Evolutionary conservation across 2,329 filamentous ascomycete species (phyloP).

Genomic region (Celoporthe dispersa): DNA sequence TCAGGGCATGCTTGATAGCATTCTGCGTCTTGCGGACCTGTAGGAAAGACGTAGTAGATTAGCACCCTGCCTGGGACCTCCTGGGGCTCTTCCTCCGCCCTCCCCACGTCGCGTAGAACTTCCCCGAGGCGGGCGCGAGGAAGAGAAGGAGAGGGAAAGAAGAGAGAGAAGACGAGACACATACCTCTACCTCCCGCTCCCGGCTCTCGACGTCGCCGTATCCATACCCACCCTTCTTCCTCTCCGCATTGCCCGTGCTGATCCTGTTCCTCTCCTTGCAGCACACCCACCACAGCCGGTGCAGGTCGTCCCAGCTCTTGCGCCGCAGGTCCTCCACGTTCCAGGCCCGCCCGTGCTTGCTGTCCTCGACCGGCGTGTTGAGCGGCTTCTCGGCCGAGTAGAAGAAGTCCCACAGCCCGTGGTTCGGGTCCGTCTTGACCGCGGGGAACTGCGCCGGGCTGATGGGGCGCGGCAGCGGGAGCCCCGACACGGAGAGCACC

Average conservation of each 20-base stretch:
- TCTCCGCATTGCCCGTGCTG: constrained; percentile 75
- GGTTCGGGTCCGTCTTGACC: constrained; percentile 68
- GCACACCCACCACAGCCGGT: constrained; percentile 93
- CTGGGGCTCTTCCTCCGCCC: not conserved
- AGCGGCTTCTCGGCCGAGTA: constrained; percentile 70
- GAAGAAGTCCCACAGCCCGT: constrained; percentile 95
- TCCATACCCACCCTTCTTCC: constrained; percentile 67
- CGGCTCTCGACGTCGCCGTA: constrained; percentile 74
- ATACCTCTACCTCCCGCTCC: constrained; percentile 68
- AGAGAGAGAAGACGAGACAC: constrained; percentile 37
- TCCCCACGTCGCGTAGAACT: not conserved
- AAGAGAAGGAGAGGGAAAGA: not conserved
- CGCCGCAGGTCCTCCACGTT: constrained; percentile 80
- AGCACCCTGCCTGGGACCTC: not conserved
- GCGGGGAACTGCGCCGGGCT: constrained; percentile 56
- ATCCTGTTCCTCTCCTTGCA: constrained; percentile 89
- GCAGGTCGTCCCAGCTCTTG: constrained; percentile 94
- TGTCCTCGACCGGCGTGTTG: constrained; percentile 71
- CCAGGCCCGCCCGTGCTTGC: constrained; percentile 81
- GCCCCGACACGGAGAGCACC: constrained; percentile 73
- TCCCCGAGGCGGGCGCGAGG: not conserved
- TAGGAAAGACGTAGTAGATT: constrained; percentile 10
- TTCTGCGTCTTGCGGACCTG: constrained; percentile 80
- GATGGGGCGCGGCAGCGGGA: constrained; percentile 71
- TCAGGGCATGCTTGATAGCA: constrained; percentile 81